These are phyloP conservation scores for Ceratorhiza oryzae-sativae DNA, from an alignment of 1,284 basidiomycete species.

Conservation along the genomic window DNA sequence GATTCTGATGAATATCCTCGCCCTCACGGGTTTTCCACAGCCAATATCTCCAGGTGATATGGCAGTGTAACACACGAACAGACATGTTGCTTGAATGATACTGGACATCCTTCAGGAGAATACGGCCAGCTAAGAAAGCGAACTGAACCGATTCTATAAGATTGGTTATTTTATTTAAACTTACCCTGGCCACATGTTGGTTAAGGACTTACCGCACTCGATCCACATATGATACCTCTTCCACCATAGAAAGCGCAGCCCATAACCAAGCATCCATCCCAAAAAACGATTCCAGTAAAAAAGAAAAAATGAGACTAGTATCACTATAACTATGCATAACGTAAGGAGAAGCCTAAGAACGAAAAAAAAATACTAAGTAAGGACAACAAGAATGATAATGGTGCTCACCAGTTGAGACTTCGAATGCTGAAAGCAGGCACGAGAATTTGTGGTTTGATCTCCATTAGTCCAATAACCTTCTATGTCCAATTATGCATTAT, in stretches of 20 bases:
- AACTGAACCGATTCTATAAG: constrained; percentile 82
- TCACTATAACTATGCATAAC: constrained; percentile 72
- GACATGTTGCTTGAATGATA: constrained; percentile 93
- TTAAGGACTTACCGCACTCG: constrained; percentile 65
- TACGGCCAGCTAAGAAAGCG: constrained; percentile 84
- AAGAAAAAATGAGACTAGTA: constrained; percentile 76
- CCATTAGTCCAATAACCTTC: background rate
- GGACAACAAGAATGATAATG: background rate
- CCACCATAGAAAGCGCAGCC: constrained; percentile 73
- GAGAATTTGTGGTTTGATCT: constrained; percentile 28
- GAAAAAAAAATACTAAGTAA: constrained; percentile 20
- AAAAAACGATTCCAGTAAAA: constrained; percentile 91
- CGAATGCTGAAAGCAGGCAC: constrained; percentile 32
- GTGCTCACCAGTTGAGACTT: constrained; percentile 24
- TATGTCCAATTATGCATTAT: background rate
- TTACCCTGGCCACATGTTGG: background rate
- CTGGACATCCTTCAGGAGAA: constrained; percentile 82
- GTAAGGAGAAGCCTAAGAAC: constrained; percentile 62
- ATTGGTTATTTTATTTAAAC: background rate
- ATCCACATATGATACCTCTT: constrained; percentile 74
- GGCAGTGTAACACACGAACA: constrained; percentile 78
- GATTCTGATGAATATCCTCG: constrained; percentile 66
- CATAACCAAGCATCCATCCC: constrained; percentile 66
- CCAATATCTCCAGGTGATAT: constrained; percentile 93
- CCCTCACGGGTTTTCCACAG: constrained; percentile 72